phyloP scores from a whole-genome alignment of 345 rosid species.

The Camelina sativa region DNA sequence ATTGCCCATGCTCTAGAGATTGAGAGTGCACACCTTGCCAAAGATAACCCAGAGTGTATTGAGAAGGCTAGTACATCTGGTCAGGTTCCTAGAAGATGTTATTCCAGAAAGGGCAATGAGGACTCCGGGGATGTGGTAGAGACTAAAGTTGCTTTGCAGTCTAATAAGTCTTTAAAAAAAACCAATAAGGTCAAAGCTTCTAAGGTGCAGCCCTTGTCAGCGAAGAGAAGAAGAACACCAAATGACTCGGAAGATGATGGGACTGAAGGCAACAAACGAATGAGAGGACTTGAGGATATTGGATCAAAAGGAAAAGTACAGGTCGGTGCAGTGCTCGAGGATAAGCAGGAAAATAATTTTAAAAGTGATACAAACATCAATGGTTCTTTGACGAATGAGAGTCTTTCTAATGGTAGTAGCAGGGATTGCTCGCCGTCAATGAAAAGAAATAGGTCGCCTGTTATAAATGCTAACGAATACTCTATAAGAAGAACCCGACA shows the following conservation, averaged over 20 bases:
- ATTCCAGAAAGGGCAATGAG: conserved; percentile 57
- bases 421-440: conserved; percentile 51
- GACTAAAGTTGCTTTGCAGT: conserved; percentile 51
- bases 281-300: conserved; percentile 95
- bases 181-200: conserved; percentile 51
- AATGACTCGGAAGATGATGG: conserved; percentile 98
- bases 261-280: conserved; percentile 77
- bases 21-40: conserved; percentile 74
- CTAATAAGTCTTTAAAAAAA: conserved; percentile 61
- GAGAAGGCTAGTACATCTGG: conserved; percentile 48
- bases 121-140: conserved; percentile 50
- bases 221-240: conserved; percentile 80
- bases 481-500: conserved; percentile 70
- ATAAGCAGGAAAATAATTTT: conserved; percentile 50
- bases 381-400: conserved; percentile 59
- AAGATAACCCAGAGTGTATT: conserved; percentile 52
- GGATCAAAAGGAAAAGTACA: conserved; percentile 55
- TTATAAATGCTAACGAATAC: conserved; percentile 58
- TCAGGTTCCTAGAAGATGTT: conserved; percentile 50
- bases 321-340: conserved; percentile 41
- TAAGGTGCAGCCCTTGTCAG: conserved; percentile 55
- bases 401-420: conserved; percentile 53
- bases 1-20: conserved; percentile 94
- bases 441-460: conserved; percentile 66
- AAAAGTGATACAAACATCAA: conserved; percentile 51